Conservation (phyloP, 768 basidiomycete genomes). For the Paxillus rubicundulus region DNA sequence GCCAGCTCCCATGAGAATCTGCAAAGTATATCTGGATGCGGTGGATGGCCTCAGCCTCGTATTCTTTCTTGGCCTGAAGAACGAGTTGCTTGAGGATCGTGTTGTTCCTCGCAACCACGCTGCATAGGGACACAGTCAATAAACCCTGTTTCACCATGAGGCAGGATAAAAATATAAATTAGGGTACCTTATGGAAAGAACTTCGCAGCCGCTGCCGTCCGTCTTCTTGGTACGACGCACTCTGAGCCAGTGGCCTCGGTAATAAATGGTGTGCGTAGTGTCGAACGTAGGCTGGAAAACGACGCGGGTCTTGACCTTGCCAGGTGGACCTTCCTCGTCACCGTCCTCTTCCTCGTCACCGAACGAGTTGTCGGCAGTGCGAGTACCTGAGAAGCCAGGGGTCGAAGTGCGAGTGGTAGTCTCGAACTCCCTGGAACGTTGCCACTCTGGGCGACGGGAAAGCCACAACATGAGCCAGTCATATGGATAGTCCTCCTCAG, state of each 20-base stretch:
- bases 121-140: conserved; percentile 28
- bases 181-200: conserved; percentile 68
- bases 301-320: conserved; percentile 73
- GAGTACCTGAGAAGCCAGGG: conserved; percentile 50
- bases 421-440: conserved; percentile 85
- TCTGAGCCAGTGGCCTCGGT: conserved; percentile 80
- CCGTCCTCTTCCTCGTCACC: conserved; percentile 44
- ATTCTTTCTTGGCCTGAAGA: conserved; percentile 84
- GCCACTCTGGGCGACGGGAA: conserved; percentile 83
- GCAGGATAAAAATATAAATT: conserved; percentile 15
- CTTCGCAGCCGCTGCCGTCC: conserved; percentile 67
- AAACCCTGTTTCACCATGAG: conserved; percentile 2
- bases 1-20: conserved; percentile 84
- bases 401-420: conserved; percentile 76
- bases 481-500: conserved; percentile 86
- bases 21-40: conserved; percentile 89
- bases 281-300: conserved; percentile 88
- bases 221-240: conserved; percentile 68
- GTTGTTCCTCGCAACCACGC: conserved; percentile 82
- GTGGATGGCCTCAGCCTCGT: conserved; percentile 83
- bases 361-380: conserved; percentile 53
- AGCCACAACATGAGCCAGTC: conserved; percentile 94
- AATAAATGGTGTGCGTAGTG: conserved; percentile 87
- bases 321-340: conserved; percentile 50
- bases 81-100: conserved; percentile 86